Evolutionary conservation across 1,284 basidiomycete species (phyloP).

Genomic region (Hymenochaete sp.): DNA sequence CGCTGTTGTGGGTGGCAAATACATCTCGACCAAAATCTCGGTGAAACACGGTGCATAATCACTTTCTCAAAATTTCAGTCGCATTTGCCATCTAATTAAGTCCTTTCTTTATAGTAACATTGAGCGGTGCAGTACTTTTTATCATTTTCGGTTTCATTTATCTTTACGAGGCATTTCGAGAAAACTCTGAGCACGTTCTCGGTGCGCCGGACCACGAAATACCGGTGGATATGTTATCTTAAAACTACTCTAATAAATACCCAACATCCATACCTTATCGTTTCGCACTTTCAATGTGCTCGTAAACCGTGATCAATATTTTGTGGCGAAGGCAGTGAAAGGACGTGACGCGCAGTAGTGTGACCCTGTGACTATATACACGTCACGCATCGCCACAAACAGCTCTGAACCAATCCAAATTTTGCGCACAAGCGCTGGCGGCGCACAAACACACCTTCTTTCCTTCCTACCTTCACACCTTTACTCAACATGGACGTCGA

Average conservation of each 20-base stretch:
- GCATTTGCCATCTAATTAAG: conserved; percentile 2
- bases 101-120: conserved; percentile 60
- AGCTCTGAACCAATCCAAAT: too few species aligned
- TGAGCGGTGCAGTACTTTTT: conserved; percentile 55
- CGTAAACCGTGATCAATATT: too few species aligned
- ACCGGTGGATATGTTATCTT: conserved; percentile 12
- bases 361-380: too few species aligned
- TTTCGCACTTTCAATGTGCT: too few species aligned
- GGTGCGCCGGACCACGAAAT: conserved; percentile 10
- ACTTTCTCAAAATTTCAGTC: conserved; percentile 5
- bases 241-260: too few species aligned
- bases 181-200: conserved; percentile 16
- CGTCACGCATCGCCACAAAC: too few species aligned
- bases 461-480: too few species aligned
- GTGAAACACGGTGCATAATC: conserved; percentile 86
- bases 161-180: conserved; percentile 32
- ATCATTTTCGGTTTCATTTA: conserved; percentile 52
- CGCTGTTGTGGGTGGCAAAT: conserved; percentile 86
- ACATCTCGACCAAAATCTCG: conserved; percentile 88
- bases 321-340: too few species aligned
- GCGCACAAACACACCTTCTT: too few species aligned
- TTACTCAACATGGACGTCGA: conserved; percentile 66
- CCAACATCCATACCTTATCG: too few species aligned
- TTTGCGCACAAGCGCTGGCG: too few species aligned
- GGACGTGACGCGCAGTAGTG: too few species aligned